Evolutionary conservation across 495 filamentous ascomycete species (phyloP).

Genomic region (Neohortaea acidophila): DNA sequence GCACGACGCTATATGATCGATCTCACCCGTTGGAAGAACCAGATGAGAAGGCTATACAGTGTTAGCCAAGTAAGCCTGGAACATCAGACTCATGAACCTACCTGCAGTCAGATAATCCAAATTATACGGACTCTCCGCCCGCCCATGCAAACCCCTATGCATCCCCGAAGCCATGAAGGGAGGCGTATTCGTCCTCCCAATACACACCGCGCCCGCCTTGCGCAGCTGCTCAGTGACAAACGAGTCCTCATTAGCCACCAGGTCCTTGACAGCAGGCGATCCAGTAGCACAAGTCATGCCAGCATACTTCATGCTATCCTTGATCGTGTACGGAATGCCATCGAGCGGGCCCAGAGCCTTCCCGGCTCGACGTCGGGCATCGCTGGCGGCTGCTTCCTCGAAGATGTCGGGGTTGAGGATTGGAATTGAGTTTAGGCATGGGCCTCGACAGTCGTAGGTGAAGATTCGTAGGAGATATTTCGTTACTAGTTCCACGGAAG

Average conservation of each 20-base stretch:
- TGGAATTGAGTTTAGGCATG: slow-evolving; percentile 23
- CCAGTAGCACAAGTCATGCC: slow-evolving; percentile 26
- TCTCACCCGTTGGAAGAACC: slow-evolving; percentile 27
- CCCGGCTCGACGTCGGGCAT: slow-evolving; percentile 19
- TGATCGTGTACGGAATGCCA: slow-evolving; percentile 27
- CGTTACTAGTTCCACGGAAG: slow-evolving; percentile 18
- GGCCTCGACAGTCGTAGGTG: slow-evolving; percentile 18
- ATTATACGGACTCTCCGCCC: slow-evolving; percentile 27
- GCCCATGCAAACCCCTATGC: slow-evolving; percentile 25
- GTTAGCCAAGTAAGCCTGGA: too few relatives aligned
- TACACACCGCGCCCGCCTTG: slow-evolving; percentile 21
- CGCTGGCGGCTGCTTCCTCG: slow-evolving; percentile 25
- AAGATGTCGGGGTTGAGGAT: slow-evolving; percentile 24
- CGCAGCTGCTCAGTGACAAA: slow-evolving; percentile 20
- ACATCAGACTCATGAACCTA: too few relatives aligned
- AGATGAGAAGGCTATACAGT: slow-evolving; percentile 26
- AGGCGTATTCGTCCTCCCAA: slow-evolving; percentile 28
- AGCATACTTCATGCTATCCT: slow-evolving; percentile 25
- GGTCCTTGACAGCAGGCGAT: slow-evolving; percentile 23
- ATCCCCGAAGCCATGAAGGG: slow-evolving; percentile 27
- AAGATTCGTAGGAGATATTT: slow-evolving; percentile 20
- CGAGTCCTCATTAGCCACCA: slow-evolving; percentile 20
- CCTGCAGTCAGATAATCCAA: too few relatives aligned
- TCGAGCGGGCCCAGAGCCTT: slow-evolving; percentile 12
- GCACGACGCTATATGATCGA: too few relatives aligned